Conservation (phyloP, 78 protist species). For the Emiliania huxleyi region DNA sequence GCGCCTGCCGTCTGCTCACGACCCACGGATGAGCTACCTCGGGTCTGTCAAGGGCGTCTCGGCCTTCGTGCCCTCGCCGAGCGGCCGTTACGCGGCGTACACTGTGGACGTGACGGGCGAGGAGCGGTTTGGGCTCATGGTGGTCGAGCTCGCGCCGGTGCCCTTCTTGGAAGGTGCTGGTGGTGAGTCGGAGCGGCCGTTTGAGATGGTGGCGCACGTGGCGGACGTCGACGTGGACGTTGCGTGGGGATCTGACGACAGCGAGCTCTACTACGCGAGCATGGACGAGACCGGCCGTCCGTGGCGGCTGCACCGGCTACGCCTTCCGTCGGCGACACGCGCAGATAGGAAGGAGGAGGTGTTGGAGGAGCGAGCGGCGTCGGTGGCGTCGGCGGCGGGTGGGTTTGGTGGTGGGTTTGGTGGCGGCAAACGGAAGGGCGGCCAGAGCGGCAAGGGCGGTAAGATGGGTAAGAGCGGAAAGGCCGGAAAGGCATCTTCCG, state of each 20-base stretch:
- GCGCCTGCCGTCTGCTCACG: background rate
- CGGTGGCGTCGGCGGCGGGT: too few relatives aligned
- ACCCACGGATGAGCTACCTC: background rate
- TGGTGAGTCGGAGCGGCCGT: too few relatives aligned
- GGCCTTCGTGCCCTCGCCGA: background rate
- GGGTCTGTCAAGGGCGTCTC: background rate
- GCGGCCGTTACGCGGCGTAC: background rate
- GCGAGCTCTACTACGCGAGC: background rate
- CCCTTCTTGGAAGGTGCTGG: too few relatives aligned
- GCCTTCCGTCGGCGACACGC: too few relatives aligned
- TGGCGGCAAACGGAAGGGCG: background rate
- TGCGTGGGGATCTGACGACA: background rate
- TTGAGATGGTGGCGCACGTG: background rate
- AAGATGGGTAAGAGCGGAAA: too few relatives aligned
- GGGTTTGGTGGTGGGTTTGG: too few relatives aligned
- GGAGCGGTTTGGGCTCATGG: background rate
- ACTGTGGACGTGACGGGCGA: background rate
- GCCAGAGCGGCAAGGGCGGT: background rate
- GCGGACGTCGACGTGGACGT: background rate
- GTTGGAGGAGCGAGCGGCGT: too few relatives aligned
- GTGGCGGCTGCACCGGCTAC: background rate
- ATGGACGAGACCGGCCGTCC: background rate
- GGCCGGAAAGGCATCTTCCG: too few relatives aligned
- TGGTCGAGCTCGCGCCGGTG: background rate
- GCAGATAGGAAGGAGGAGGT: too few relatives aligned